Evolutionary conservation across 2,329 filamentous ascomycete species (phyloP), one percentile per base, ranked within the genome.

Genomic region (Venturiaceae sp.): DNA sequence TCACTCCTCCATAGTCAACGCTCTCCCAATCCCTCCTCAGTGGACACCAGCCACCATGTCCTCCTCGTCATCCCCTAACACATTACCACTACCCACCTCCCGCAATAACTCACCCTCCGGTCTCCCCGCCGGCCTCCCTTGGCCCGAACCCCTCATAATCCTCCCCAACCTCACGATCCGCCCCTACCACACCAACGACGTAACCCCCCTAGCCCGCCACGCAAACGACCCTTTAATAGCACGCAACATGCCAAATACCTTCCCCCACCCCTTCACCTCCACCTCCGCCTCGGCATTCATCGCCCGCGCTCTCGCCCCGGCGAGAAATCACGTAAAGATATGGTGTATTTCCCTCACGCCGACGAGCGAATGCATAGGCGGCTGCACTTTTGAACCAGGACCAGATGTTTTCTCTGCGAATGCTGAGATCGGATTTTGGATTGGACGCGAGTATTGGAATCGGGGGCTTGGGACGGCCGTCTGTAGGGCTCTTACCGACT

Each of bases 401-500:
- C 23, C 32, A 14, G 58, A 59, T 23, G 53, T 59, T 13, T 37
- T 28, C 16, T 32, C 19, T 7, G 32, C 36, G 14, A 33, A 30
- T 19, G 57, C 53, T n/a, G 53, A 57, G 33, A 34, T 59, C 13
- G 57, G 57, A 26, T 59, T 60, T 33, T 59, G 57, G 57, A 28
- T 59, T 14, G 50, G 52, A 3, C 23, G 41, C 11, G 57, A 56
- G 23, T 59, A 39, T 19, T 57, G 53, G 53, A 53, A 53, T 7
- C 19, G 33, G 19, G 53, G 53, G 23, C 37, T 34, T 50, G 39
- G 21, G 19, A 56, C 28, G 4, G 52, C n/a, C 11, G 36, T 58
- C 5, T 34, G 33, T 19, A 28, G 23, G 19, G 58, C 52, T 34
- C 32, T 59, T 21, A 52, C 41, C 9, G 34, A 57, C 16, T 59